Percentiles rank a stretch among this genome's conserved stretches.
phyloP scores from a whole-genome alignment of 371 early-diverging fungal genomes.

The Apophysomyces trapeziformis region DNA sequence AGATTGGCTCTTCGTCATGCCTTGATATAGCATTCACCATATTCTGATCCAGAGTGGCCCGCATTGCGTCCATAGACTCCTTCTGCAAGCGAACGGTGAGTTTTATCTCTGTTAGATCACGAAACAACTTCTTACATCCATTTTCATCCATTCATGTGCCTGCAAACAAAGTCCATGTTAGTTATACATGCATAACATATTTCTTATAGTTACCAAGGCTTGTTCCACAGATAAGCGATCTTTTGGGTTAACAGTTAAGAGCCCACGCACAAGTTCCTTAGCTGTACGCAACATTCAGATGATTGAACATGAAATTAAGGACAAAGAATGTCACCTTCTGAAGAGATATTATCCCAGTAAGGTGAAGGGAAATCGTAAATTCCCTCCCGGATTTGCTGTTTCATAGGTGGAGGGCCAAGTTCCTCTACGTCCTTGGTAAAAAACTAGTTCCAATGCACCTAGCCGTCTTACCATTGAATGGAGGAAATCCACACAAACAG shows the following conservation, averaged over 20 bases:
- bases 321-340: constrained; percentile 43
- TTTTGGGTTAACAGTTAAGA: constrained; percentile 59
- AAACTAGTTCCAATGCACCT: no score
- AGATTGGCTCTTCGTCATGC: neutral
- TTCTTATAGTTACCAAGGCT: constrained; percentile 35
- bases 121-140: constrained; percentile 10
- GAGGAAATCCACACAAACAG: constrained; percentile 94
- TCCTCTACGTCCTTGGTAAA: constrained; percentile 18
- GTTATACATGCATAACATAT: neutral
- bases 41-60: neutral
- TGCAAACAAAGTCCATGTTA: neutral
- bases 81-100: neutral
- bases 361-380: constrained; percentile 79
- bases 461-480: constrained; percentile 71
- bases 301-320: neutral
- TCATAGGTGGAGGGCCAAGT: constrained; percentile 26
- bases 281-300: constrained; percentile 38
- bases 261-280: constrained; percentile 57
- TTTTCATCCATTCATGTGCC: constrained; percentile 13
- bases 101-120: neutral
- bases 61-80: constrained; percentile 4
- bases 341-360: constrained; percentile 85
- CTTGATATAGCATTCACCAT: neutral
- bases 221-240: constrained; percentile 48
- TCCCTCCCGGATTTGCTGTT: constrained; percentile 78